A percentile compares a stretch with the other conserved stretches of the same genome.
Evolutionary conservation across 129 eudicot genomes (phyloP).

Genomic region (Tagetes patula): DNA sequence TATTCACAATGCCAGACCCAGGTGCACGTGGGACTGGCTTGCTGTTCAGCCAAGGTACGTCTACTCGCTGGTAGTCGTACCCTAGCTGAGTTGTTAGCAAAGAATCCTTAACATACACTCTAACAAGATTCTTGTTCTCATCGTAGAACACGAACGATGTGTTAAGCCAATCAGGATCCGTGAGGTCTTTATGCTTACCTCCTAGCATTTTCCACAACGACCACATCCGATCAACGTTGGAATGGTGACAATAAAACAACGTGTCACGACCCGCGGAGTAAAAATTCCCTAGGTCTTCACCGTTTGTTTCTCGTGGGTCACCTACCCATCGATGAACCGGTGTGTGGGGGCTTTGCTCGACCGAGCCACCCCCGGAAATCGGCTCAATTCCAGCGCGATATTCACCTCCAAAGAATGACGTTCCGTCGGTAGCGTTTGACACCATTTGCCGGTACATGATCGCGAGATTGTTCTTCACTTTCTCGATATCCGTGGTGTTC

Average conservation of each 20-base stretch:
- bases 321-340: constrained; percentile 46
- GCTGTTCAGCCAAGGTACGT: constrained; percentile 46
- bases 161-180: constrained; percentile 47
- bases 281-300: constrained; percentile 47
- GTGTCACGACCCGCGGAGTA: constrained; percentile 53
- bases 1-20: constrained; percentile 20
- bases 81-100: constrained; percentile 41
- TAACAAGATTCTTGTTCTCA: constrained; percentile 47
- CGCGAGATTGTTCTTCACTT: constrained; percentile 31
- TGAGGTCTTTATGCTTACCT: constrained; percentile 32
- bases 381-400: constrained; percentile 36
- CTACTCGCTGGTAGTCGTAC: constrained; percentile 40
- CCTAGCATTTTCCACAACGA: constrained; percentile 38
- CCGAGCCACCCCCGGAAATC: constrained; percentile 34
- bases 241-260: constrained; percentile 46
- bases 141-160: constrained; percentile 50
- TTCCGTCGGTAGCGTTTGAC: constrained; percentile 26
- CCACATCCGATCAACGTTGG: constrained; percentile 57
- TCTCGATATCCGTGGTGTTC: neutral
- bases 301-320: constrained; percentile 35
- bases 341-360: constrained; percentile 42
- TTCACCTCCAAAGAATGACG: constrained; percentile 35
- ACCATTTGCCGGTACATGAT: constrained; percentile 51
- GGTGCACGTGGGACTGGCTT: constrained; percentile 43
- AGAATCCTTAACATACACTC: constrained; percentile 45